Evolutionary conservation across 371 early-diverging fungal species (phyloP).

Genomic region (Mucor piriformis): DNA sequence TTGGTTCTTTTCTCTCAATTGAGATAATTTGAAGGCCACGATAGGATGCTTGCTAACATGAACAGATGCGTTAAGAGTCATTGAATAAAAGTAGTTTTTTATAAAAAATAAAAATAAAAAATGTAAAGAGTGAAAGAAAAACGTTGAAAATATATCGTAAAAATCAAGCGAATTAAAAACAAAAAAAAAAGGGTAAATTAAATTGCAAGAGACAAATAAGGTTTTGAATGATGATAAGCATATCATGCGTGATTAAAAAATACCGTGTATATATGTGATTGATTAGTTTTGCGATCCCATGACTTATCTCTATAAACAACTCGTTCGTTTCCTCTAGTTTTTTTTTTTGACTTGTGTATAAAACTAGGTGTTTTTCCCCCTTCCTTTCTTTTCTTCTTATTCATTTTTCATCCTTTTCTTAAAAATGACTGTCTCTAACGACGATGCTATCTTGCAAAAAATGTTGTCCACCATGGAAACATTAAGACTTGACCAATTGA

Average conservation of each 20-base stretch:
- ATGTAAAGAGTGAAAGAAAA: conserved; percentile 10
- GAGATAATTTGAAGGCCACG: conserved; percentile 69
- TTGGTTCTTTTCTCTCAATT: conserved; percentile 64
- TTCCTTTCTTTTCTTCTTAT: conserved; percentile 1
- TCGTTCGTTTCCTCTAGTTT: too few species aligned
- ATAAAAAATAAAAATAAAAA: conserved; percentile 22
- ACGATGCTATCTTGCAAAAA: conserved; percentile 28
- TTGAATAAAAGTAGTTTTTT: conserved; percentile 1
- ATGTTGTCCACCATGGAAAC: conserved; percentile 35
- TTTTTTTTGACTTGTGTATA: neutral
- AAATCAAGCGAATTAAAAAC: conserved; percentile 4
- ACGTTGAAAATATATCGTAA: neutral
- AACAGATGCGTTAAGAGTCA: conserved; percentile 22
- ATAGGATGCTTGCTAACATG: conserved; percentile 69
- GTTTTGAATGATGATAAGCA: conserved; percentile 7
- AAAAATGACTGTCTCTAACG: conserved; percentile 32
- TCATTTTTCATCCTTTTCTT: conserved; percentile 3
- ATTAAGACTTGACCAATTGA: conserved; percentile 30
- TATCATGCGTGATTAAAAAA: neutral
- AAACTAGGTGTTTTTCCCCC: neutral
- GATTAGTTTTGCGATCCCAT: neutral
- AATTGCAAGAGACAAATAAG: neutral
- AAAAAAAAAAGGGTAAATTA: conserved; percentile 15
- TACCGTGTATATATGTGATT: neutral
- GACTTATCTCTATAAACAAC: neutral